phyloP scores from a whole-genome alignment of 352 stramenopile genomes.

The Phytophthora hibernalis region DNA sequence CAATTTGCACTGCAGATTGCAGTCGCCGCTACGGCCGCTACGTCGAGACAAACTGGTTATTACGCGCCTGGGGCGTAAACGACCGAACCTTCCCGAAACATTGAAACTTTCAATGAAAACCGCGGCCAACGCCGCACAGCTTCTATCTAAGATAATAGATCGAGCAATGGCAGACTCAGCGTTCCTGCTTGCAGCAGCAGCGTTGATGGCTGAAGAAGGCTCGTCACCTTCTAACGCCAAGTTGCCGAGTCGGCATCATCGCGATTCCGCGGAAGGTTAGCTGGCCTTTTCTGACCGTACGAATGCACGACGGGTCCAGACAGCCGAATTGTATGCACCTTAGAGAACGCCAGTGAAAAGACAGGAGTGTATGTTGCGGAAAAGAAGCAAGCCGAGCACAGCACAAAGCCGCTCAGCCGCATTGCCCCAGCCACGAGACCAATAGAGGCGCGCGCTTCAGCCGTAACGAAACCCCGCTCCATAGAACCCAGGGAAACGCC shows the following conservation, averaged over 20 bases:
- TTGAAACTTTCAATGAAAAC: too few species aligned
- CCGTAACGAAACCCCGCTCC: not conserved
- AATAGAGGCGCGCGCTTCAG: not conserved
- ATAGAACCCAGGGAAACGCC: not conserved
- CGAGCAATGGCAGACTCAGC: too few species aligned
- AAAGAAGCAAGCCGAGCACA: slow-evolving; percentile 27
- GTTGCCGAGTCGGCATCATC: not conserved
- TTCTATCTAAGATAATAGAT: too few species aligned
- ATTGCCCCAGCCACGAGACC: slow-evolving; percentile 7
- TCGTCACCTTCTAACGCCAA: too few species aligned
- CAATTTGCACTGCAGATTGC: too few species aligned
- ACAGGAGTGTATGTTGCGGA: slow-evolving; percentile 32
- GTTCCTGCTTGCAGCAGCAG: not conserved
- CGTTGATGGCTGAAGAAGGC: slow-evolving; percentile 27
- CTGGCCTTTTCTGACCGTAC: slow-evolving; percentile 30
- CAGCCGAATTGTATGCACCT: slow-evolving; percentile 31
- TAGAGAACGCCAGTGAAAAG: slow-evolving; percentile 34
- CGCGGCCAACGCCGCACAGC: too few species aligned
- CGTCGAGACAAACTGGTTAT: not conserved
- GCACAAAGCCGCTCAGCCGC: slow-evolving; percentile 1
- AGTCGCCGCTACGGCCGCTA: too few species aligned
- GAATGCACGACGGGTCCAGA: slow-evolving; percentile 21
- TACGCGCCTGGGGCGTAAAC: not conserved
- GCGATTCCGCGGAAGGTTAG: slow-evolving; percentile 20
- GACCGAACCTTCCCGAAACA: not conserved